phyloP scores from a whole-genome alignment of 2,329 filamentous ascomycete genomes.

The Calonectria leucothoes region DNA sequence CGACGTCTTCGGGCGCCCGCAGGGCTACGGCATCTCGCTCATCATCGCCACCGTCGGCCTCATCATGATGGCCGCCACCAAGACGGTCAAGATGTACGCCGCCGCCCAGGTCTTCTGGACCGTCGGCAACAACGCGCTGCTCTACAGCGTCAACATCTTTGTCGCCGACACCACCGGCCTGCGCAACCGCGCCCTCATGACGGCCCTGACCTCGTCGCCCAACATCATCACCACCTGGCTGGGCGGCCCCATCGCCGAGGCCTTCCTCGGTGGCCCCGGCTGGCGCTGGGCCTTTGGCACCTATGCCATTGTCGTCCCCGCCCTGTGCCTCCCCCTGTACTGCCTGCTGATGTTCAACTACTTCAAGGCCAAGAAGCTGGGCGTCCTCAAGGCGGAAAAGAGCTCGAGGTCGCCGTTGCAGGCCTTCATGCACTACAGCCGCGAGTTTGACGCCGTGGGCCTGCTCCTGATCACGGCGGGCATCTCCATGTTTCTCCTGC shows the following conservation, averaged over 20 bases:
- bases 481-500: constrained; percentile 65
- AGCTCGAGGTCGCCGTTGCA: constrained; percentile 38
- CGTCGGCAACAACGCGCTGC: constrained; percentile 68
- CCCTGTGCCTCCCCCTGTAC: constrained; percentile 72
- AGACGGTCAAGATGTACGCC: constrained; percentile 57
- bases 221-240: constrained; percentile 76
- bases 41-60: constrained; percentile 61
- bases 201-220: constrained; percentile 71
- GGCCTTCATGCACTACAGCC: constrained; percentile 49
- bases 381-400: constrained; percentile 34
- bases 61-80: constrained; percentile 72
- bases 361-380: constrained; percentile 61
- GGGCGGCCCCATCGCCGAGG: constrained; percentile 66
- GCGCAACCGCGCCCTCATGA: constrained; percentile 60
- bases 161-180: constrained; percentile 76
- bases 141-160: constrained; percentile 72
- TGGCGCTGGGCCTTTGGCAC: constrained; percentile 78
- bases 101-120: constrained; percentile 75
- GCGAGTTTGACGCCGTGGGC: constrained; percentile 53
- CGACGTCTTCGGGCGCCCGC: constrained; percentile 72
- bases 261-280: constrained; percentile 63
- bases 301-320: constrained; percentile 73
- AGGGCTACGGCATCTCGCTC: constrained; percentile 67
- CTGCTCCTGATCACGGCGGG: constrained; percentile 62
- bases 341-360: constrained; percentile 67